Base-by-base conservation (phyloP, 1,284 basidiomycete genomes). In the Anthracocystis panici-leucophaei region DNA sequence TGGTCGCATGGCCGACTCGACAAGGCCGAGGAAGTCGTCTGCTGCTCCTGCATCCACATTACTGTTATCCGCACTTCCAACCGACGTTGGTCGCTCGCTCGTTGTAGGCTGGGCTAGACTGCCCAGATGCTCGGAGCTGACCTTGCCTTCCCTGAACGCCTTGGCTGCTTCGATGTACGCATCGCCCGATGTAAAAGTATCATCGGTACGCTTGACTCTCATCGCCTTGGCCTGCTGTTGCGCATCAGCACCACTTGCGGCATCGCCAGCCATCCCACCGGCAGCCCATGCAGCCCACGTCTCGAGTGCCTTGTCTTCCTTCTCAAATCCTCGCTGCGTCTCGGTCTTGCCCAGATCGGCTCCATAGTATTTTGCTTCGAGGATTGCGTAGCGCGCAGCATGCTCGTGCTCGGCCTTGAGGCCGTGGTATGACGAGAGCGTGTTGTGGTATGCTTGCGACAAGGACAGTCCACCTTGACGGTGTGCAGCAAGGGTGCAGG, bases 291-390 rank as follows among this genome's bases (percentile, higher is more conserved):
- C 72, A n/a, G 79, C 80, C 75, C 81, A 80, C 40, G 76, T 63
- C 54, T 64, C 75, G 49, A 82, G 71, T 51, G 75, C 77, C 46
- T 70, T 72, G 25, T 70, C 65, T 63, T 82, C 81, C 65, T 80
- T 80, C 21, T 67, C 65, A 31, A 78, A 82, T 56, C 79, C 81
- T 38, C 80, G 72, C 48, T 77, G 67, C 31, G 79, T 82, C 61
- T 80, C 75, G 21, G 77, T 65, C 51, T 67, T 88, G 12, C 88
- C 88, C 78, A 93, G 92, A 40, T 87, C 83, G n/a, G 90, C 90
- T 51, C 95, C 94, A 79, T 92, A 89, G 29, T 89, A 86, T 71
- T 92, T 89, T 12, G 95, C 95, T 86, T 98, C 94, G 76, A 91
- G 87, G 20, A 89, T 88, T 14, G 95, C 94, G 56, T 93, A 90